These are phyloP conservation scores for Taxillus chinensis DNA, from an alignment of 164 flowering plant species.

Conservation along the genomic window DNA sequence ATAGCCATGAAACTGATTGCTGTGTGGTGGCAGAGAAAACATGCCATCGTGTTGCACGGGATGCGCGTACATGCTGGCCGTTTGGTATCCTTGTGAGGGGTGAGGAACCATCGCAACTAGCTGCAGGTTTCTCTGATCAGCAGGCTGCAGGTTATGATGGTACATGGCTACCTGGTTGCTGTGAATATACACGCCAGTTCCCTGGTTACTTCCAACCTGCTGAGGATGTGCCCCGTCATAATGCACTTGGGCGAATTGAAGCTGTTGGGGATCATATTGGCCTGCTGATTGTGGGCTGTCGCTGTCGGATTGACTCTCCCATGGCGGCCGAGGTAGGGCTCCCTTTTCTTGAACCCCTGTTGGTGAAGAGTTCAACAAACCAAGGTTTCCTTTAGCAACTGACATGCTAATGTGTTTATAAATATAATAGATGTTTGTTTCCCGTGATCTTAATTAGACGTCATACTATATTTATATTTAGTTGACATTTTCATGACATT, in stretches of 20 bases:
- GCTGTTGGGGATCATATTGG: background rate
- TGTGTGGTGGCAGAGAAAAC: background rate
- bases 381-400: background rate
- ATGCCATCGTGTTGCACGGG: background rate
- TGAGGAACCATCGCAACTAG: background rate
- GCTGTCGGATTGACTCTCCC: background rate
- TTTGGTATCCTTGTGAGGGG: background rate
- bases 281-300: background rate
- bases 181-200: background rate
- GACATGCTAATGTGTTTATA: background rate
- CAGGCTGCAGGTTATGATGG: background rate
- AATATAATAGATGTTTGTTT: background rate
- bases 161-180: background rate
- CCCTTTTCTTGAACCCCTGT: background rate
- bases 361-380: background rate
- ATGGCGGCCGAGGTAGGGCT: constrained; percentile 1
- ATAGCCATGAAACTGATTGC: background rate
- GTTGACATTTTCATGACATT: background rate
- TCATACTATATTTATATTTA: background rate
- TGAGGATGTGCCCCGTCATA: background rate
- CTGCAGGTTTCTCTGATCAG: background rate
- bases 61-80: background rate
- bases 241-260: background rate
- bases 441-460: background rate
- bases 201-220: background rate